These are phyloP conservation scores for Globisporangium acanthophoron DNA, from an alignment of 352 stramenopile species.

Conservation along the genomic window DNA sequence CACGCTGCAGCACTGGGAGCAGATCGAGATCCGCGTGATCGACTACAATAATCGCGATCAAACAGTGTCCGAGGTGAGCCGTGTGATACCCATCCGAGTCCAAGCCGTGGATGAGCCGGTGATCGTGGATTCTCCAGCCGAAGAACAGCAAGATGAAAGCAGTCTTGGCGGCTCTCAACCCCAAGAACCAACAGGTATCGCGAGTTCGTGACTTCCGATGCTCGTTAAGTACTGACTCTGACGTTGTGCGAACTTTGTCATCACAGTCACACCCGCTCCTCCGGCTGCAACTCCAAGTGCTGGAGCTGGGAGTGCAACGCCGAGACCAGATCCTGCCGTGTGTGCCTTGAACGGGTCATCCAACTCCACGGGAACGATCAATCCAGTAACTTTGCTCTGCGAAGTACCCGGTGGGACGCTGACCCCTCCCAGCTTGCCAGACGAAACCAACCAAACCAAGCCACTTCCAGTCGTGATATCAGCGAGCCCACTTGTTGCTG, in stretches of 20 bases:
- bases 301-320: background rate
- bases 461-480: constrained; percentile 12
- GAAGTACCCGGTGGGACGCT: background rate
- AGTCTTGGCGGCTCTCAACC: background rate
- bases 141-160: background rate
- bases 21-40: constrained; percentile 43
- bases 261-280: background rate
- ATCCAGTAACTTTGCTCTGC: background rate
- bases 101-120: constrained; percentile 40
- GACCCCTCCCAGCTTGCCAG: background rate
- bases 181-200: background rate
- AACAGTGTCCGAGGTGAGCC: constrained; percentile 36
- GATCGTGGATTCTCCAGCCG: background rate
- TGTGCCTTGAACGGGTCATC: background rate
- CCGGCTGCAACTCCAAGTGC: background rate
- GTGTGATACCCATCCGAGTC: constrained; percentile 37
- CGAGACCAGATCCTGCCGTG: background rate
- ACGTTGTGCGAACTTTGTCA: no score
- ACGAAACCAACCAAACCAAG: no score
- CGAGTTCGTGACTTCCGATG: no score
- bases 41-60: constrained; percentile 56
- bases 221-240: no score
- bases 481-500: constrained; percentile 9
- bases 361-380: background rate
- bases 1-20: constrained; percentile 49